Evolutionary conservation across 768 basidiomycete genomes (phyloP).

Genomic region (Steccherinum ochraceum): DNA sequence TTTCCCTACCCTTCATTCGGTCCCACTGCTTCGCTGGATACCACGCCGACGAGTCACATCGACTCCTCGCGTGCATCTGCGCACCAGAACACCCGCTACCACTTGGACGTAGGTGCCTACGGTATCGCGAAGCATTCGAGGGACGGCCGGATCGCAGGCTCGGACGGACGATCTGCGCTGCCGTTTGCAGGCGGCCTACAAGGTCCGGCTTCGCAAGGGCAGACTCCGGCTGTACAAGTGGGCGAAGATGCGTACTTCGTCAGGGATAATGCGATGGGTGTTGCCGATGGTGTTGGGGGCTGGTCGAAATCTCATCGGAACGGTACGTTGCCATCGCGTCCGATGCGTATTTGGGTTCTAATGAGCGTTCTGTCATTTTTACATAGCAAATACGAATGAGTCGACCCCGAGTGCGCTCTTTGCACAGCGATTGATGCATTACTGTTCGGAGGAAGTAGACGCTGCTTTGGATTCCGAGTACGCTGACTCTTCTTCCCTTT

Average conservation of each 20-base stretch:
- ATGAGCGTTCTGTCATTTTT: too few species aligned
- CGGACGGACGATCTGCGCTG: constrained; percentile 13
- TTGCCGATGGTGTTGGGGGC: constrained; percentile 94
- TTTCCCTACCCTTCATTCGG: constrained; percentile 30
- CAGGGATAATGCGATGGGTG: constrained; percentile 79
- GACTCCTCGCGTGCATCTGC: constrained; percentile 18
- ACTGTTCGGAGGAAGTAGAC: constrained; percentile 57
- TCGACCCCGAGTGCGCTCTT: constrained; percentile 51
- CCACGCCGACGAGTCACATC: constrained; percentile 9
- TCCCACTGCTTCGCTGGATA: constrained; percentile 13
- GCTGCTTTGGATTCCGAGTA: constrained; percentile 10
- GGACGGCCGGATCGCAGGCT: constrained; percentile 16
- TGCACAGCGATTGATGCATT: constrained; percentile 82
- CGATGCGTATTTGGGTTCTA: neutral
- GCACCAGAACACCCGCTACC: constrained; percentile 31
- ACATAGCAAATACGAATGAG: constrained; percentile 15
- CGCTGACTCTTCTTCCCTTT: neutral
- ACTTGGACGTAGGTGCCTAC: constrained; percentile 75
- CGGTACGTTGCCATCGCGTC: constrained; percentile 22
- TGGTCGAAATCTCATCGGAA: constrained; percentile 61
- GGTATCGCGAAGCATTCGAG: constrained; percentile 66
- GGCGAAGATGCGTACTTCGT: constrained; percentile 93
- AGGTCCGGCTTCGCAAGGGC: neutral
- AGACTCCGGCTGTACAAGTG: constrained; percentile 60
- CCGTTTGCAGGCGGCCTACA: constrained; percentile 4